Evolutionary conservation across 2,329 filamentous ascomycete genomes (phyloP).

Genomic region (Penicillium sp.): DNA sequence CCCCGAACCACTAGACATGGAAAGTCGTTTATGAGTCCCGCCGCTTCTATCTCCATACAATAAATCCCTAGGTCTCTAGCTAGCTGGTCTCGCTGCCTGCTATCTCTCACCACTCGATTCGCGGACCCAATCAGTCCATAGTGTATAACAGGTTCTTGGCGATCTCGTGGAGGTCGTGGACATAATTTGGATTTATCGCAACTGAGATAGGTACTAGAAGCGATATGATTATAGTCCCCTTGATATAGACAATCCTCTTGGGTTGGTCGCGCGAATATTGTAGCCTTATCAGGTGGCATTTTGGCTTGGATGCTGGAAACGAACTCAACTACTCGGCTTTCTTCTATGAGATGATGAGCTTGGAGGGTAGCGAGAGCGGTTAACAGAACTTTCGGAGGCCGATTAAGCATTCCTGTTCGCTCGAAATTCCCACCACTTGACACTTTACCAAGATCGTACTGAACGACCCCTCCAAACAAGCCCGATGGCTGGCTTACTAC

Average conservation of each 20-base stretch:
- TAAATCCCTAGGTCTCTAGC: not conserved
- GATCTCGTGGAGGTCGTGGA: not conserved
- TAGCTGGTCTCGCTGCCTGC: not conserved
- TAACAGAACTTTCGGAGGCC: constrained; percentile 8
- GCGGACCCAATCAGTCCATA: not conserved
- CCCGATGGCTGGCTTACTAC: constrained; percentile 16
- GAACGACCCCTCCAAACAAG: constrained; percentile 16
- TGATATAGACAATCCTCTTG: constrained; percentile 18
- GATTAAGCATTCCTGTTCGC: constrained; percentile 11
- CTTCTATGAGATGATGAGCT: constrained; percentile 10
- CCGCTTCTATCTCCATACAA: not conserved
- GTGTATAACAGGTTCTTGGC: not conserved
- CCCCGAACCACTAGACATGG: not conserved
- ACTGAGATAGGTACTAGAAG: constrained; percentile 20
- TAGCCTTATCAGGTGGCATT: not conserved
- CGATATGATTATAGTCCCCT: constrained; percentile 23
- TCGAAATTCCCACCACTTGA: constrained; percentile 1
- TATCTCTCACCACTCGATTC: not conserved
- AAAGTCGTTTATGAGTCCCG: not conserved
- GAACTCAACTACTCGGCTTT: constrained; percentile 6
- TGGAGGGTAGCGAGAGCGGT: constrained; percentile 10
- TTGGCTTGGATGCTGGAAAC: constrained; percentile 6
- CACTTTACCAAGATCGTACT: constrained; percentile 23
- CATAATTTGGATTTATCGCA: not conserved
- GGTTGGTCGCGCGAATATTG: constrained; percentile 16